phyloP scores from a whole-genome alignment of 2,329 filamentous ascomycete species.

The Colletotrichum kahawae region DNA sequence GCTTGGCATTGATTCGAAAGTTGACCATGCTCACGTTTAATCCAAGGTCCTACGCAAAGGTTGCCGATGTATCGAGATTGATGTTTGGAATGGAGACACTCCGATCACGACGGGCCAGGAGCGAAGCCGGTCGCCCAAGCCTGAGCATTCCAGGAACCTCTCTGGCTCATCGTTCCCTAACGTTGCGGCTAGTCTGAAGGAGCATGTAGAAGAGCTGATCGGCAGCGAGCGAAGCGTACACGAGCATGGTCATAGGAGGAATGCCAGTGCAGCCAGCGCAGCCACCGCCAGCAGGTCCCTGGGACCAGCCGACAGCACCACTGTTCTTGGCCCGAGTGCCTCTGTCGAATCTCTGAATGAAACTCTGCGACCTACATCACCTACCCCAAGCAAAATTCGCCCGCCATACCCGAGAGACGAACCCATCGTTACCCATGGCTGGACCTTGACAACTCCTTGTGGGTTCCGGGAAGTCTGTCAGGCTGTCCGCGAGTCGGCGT shows the following conservation, averaged over 20 bases:
- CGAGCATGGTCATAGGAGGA: conserved; percentile 40
- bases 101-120: conserved; percentile 30
- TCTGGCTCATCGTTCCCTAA: conserved; percentile 53
- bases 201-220: conserved; percentile 32
- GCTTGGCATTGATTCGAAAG: not conserved
- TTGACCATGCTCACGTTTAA: not conserved
- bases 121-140: conserved; percentile 41
- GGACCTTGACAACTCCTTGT: conserved; percentile 85
- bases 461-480: conserved; percentile 86
- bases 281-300: conserved; percentile 31
- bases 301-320: conserved; percentile 22
- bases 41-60: conserved; percentile 72
- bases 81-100: conserved; percentile 83
- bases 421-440: conserved; percentile 81
- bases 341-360: conserved; percentile 31
- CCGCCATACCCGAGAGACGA: conserved; percentile 55
- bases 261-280: conserved; percentile 37
- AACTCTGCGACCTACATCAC: conserved; percentile 19
- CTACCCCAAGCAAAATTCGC: conserved; percentile 29
- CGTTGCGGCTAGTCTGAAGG: conserved; percentile 45
- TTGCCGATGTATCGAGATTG: conserved; percentile 92
- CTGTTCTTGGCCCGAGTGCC: conserved; percentile 38
- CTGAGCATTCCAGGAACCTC: conserved; percentile 50
- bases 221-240: conserved; percentile 26
- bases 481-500: conserved; percentile 79